These are phyloP conservation scores for Zalerion maritima DNA, from an alignment of 495 filamentous ascomycete genomes.

Conservation along the genomic window DNA sequence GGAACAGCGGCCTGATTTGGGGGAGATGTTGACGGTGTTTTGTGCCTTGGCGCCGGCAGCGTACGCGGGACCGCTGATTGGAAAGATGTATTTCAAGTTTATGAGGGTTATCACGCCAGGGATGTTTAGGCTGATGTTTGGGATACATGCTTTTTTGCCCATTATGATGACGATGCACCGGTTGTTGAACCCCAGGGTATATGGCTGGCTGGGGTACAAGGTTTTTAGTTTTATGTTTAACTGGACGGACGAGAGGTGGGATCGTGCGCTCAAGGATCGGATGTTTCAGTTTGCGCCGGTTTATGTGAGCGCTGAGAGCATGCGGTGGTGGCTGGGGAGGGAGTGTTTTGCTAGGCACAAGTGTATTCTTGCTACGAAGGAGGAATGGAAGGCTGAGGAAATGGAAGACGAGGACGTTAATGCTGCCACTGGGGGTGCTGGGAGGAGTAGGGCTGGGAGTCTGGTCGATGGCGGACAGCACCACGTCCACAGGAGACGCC, in stretches of 20 bases:
- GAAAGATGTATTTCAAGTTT: constrained; percentile 84
- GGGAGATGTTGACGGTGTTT: constrained; percentile 74
- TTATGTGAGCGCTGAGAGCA: constrained; percentile 77
- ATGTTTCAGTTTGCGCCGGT: constrained; percentile 90
- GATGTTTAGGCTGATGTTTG: constrained; percentile 73
- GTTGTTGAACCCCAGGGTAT: constrained; percentile 47
- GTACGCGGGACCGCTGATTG: constrained; percentile 77
- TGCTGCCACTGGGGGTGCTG: constrained; percentile 4
- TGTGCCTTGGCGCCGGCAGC: constrained; percentile 86
- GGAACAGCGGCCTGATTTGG: constrained; percentile 80
- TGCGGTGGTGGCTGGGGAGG: constrained; percentile 91
- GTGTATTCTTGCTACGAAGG: constrained; percentile 72
- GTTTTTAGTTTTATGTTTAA: constrained; percentile 85
- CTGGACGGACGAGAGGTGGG: constrained; percentile 82
- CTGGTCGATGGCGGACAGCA: background rate
- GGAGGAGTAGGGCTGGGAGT: constrained; percentile 4
- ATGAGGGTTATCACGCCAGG: constrained; percentile 65
- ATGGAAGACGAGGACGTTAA: constrained; percentile 37
- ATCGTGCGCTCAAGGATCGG: constrained; percentile 59
- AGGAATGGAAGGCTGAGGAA: constrained; percentile 50
- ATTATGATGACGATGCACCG: constrained; percentile 81
- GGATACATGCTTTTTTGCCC: constrained; percentile 90
- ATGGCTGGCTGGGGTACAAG: constrained; percentile 75
- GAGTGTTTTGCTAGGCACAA: constrained; percentile 85
- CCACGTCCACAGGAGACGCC: constrained; percentile 9